Evolutionary conservation across 345 rosid genomes (phyloP).

Genomic region (Turnera subulata): DNA sequence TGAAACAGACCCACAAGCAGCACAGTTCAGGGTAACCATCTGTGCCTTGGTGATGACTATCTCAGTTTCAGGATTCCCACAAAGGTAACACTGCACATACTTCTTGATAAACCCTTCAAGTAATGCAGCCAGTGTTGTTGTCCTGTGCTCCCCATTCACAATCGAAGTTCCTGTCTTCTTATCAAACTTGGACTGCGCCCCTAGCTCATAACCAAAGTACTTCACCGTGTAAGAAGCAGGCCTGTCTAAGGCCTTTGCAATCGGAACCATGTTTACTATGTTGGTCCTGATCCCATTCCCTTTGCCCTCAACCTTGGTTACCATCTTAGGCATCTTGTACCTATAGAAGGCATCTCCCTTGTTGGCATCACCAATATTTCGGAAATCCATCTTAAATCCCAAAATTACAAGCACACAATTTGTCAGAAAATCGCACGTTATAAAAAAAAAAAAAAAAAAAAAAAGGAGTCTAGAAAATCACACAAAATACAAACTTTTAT

Average conservation of each 20-base stretch:
- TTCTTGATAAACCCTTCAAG: constrained; percentile 82
- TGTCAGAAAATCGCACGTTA: no score
- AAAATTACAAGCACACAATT: no score
- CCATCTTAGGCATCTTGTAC: constrained; percentile 97
- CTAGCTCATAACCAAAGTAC: constrained; percentile 90
- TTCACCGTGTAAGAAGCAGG: constrained; percentile 81
- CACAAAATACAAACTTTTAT: no score
- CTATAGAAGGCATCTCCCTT: constrained; percentile 93
- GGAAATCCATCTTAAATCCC: constrained; percentile 78
- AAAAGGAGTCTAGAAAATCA: constrained; percentile 34
- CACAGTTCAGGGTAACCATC: constrained; percentile 72
- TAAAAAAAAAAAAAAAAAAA: no score
- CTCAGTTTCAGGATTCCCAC: constrained; percentile 92
- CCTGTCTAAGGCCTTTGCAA: constrained; percentile 84
- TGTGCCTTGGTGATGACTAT: constrained; percentile 59
- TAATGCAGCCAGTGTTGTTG: constrained; percentile 66
- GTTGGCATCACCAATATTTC: constrained; percentile 89
- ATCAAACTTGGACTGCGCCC: constrained; percentile 88
- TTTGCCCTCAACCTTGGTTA: constrained; percentile 83
- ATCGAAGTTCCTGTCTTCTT: constrained; percentile 72
- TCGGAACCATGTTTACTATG: constrained; percentile 81
- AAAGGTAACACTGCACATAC: constrained; percentile 90
- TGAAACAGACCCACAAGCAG: constrained; percentile 79
- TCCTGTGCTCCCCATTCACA: constrained; percentile 82
- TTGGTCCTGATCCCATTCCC: constrained; percentile 95